Base-by-base conservation (phyloP, 495 filamentous ascomycete genomes). In the Hamigera avellanea region DNA sequence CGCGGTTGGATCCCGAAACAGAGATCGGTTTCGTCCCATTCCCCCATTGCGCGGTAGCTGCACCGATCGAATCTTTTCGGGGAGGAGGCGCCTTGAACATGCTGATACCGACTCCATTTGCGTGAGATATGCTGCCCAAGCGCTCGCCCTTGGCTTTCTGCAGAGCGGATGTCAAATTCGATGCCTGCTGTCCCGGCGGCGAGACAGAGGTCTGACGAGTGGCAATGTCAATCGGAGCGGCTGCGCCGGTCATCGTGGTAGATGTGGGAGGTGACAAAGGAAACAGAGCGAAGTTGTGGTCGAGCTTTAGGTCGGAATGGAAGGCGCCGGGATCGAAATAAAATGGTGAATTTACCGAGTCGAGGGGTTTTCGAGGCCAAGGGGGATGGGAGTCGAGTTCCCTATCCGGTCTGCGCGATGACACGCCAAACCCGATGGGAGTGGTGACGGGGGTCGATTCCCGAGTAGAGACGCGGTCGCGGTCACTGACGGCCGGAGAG, bases 1-100 rank as follows among this genome's bases (percentile, higher is more conserved):
- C 80, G 52, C 80, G 73, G 53, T 80, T 83, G 13, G 80, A 76
- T 42, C 78, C 79, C 34, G 75, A 74, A 70, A 87, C 78, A 21
- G 83, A 83, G 40, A 95, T 95, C 27, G 87, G 86, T 59, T 83
- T 85, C 16, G 85, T 80, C 41, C 81, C 85, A 35, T 75, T 78
- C 39, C 76, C 79, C 61, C 80, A 71, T 50, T 73, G 72, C 40
- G 64, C 49, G 32, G 62, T 58, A 26, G 62, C 62, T 42, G 62
- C 50, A 33, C 62, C 73, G 54, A 89, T 76, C 30, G 85, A 89
- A 53, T 87, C 84, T 57, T 88, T 66, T 54, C 75, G 61, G 50
- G 62, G 62, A 26, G 57, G 56, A 14, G 62, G 54, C 48, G 72
- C 58, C 61, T 76, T 64, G 59, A 76, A 61, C 68, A 78, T 70